Conservation (phyloP, 2,329 filamentous ascomycete genomes). For the Ophiostoma sp. region DNA sequence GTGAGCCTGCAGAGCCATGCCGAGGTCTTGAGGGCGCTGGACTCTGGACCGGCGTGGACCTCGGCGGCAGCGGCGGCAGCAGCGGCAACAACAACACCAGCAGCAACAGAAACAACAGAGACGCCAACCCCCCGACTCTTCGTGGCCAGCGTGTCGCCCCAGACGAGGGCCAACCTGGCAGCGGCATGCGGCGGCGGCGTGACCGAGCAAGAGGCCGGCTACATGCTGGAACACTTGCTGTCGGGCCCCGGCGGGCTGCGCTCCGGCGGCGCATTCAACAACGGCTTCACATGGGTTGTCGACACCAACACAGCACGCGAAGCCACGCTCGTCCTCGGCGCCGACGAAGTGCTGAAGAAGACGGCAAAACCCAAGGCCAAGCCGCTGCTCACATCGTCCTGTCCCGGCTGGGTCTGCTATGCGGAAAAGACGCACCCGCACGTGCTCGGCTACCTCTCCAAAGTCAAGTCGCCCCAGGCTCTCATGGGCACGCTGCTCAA, state of each 20-base stretch:
- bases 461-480: constrained; percentile 89
- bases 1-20: constrained; percentile 90
- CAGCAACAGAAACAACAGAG: background rate
- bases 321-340: constrained; percentile 72
- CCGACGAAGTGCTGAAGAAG: constrained; percentile 60
- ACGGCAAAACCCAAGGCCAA: constrained; percentile 17
- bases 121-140: constrained; percentile 56
- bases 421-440: constrained; percentile 97
- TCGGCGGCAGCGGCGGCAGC: constrained; percentile 23
- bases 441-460: constrained; percentile 83
- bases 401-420: constrained; percentile 98
- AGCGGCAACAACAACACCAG: no score
- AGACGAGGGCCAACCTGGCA: constrained; percentile 82
- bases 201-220: constrained; percentile 66
- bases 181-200: constrained; percentile 70
- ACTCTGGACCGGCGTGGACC: constrained; percentile 51
- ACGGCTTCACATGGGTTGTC: constrained; percentile 80
- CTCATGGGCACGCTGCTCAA: constrained; percentile 87
- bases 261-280: constrained; percentile 64
- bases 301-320: constrained; percentile 83
- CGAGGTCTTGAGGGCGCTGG: constrained; percentile 79
- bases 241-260: constrained; percentile 64
- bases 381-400: constrained; percentile 77
- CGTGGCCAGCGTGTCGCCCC: constrained; percentile 87
- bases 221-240: constrained; percentile 78